A percentile compares a stretch with the other conserved stretches of the same genome.
Evolutionary conservation across 176 grass and related monocot species (phyloP).

Genomic region (Tillandsia fasciculata): DNA sequence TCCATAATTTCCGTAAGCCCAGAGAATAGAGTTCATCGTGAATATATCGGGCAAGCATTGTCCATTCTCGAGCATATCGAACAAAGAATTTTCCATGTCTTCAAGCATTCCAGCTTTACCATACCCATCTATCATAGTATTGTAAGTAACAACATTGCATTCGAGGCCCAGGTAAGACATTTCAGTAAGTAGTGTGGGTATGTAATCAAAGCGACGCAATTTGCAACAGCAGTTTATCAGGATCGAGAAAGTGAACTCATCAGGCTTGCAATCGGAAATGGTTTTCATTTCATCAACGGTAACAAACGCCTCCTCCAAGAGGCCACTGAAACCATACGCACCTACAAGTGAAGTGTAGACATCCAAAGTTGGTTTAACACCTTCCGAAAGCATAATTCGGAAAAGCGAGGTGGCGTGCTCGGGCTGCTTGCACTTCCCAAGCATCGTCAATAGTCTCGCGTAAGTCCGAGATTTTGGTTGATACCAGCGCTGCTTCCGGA

Average conservation of each 20-base stretch:
- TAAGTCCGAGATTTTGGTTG: constrained; percentile 73
- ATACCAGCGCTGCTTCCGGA: constrained; percentile 83
- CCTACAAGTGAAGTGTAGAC: constrained; percentile 73
- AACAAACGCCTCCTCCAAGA: constrained; percentile 52
- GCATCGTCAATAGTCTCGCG: constrained; percentile 60
- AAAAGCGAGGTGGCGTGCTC: constrained; percentile 49
- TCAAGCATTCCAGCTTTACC: constrained; percentile 55
- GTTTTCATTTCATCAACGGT: constrained; percentile 73
- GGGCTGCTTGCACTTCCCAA: constrained; percentile 70
- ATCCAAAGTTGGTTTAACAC: constrained; percentile 41
- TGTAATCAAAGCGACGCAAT: constrained; percentile 38
- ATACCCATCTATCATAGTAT: constrained; percentile 69
- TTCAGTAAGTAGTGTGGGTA: constrained; percentile 44
- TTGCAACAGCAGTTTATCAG: constrained; percentile 60
- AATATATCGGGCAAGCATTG: constrained; percentile 55
- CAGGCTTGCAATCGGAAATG: constrained; percentile 42
- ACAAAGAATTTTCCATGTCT: constrained; percentile 55
- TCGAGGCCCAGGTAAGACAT: constrained; percentile 63
- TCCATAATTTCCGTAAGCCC: constrained; percentile 59
- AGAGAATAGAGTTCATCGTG: constrained; percentile 87
- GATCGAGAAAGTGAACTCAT: constrained; percentile 55
- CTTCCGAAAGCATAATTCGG: constrained; percentile 54
- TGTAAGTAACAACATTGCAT: constrained; percentile 64
- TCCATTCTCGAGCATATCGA: constrained; percentile 55
- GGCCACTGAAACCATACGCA: constrained; percentile 51